Percentiles rank a stretch among this genome's conserved stretches.
Evolutionary conservation across 106 monocot genomes (phyloP).

Genomic region (Hemerocallis citrina): DNA sequence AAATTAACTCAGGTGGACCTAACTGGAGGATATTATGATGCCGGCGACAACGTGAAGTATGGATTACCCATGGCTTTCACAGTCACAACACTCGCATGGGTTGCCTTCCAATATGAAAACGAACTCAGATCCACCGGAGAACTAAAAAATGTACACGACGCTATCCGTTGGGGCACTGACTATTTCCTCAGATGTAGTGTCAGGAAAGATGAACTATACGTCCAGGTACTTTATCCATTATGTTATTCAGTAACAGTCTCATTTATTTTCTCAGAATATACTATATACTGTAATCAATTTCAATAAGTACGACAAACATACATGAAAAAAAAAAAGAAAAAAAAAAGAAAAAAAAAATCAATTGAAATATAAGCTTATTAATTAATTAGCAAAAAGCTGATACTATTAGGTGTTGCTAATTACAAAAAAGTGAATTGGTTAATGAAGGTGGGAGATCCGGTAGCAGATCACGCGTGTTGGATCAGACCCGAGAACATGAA

Average conservation of each 20-base stretch:
- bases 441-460: constrained; percentile 75
- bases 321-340: too few species aligned
- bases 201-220: constrained; percentile 48
- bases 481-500: constrained; percentile 75
- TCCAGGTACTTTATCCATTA: too few species aligned
- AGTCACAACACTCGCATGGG: constrained; percentile 81
- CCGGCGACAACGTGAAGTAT: constrained; percentile 97
- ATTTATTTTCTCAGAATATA: too few species aligned
- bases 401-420: too few species aligned
- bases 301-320: too few species aligned
- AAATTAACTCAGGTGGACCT: constrained; percentile 90
- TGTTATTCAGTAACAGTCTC: too few species aligned
- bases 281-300: too few species aligned
- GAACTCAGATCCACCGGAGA: constrained; percentile 55
- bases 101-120: constrained; percentile 30
- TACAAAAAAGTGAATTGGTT: constrained; percentile 8
- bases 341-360: too few species aligned
- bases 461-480: constrained; percentile 80
- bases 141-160: constrained; percentile 45
- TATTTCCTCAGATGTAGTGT: constrained; percentile 70
- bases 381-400: too few species aligned
- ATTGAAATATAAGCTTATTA: too few species aligned
- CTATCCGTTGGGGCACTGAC: constrained; percentile 87
- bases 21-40: constrained; percentile 62
- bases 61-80: constrained; percentile 97